Evolutionary conservation across 805 yeast genomes (phyloP).

Genomic region (Yarrowia osloensis): DNA sequence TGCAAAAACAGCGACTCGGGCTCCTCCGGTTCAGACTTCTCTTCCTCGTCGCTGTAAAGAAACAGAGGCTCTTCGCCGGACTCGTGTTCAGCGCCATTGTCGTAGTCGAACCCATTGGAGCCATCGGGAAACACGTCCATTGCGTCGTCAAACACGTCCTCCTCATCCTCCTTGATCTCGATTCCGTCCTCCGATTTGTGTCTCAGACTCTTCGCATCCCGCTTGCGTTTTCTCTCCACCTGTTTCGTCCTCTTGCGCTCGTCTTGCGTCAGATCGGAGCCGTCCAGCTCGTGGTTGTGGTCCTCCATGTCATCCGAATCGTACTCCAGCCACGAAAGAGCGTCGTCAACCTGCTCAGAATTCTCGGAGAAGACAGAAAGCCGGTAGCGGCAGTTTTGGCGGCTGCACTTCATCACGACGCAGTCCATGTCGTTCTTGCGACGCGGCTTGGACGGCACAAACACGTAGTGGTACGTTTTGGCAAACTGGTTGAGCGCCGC

Average conservation of each 20-base stretch:
- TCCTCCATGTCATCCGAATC: background rate
- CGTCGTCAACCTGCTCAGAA: no score
- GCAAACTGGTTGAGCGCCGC: slow-evolving; percentile 4
- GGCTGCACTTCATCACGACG: background rate
- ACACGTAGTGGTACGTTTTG: background rate
- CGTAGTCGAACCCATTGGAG: no score
- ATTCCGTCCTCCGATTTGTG: no score
- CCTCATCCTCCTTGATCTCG: no score
- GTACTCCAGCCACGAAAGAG: slow-evolving; percentile 14
- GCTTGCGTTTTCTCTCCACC: background rate
- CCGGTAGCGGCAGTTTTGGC: background rate
- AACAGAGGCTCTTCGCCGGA: background rate
- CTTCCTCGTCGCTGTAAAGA: background rate
- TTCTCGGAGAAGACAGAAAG: background rate
- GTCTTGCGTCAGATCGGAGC: background rate
- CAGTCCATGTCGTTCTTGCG: background rate
- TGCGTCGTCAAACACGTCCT: no score
- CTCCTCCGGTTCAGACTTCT: background rate
- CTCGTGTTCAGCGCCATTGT: no score
- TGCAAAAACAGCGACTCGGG: background rate
- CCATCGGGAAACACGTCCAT: no score
- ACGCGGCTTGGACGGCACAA: background rate
- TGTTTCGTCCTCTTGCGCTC: background rate
- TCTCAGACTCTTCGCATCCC: background rate
- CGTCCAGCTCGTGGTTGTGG: slow-evolving; percentile 1